phyloP scores from a whole-genome alignment of 1,284 basidiomycete species.

The Phellinidium pouzarii region DNA sequence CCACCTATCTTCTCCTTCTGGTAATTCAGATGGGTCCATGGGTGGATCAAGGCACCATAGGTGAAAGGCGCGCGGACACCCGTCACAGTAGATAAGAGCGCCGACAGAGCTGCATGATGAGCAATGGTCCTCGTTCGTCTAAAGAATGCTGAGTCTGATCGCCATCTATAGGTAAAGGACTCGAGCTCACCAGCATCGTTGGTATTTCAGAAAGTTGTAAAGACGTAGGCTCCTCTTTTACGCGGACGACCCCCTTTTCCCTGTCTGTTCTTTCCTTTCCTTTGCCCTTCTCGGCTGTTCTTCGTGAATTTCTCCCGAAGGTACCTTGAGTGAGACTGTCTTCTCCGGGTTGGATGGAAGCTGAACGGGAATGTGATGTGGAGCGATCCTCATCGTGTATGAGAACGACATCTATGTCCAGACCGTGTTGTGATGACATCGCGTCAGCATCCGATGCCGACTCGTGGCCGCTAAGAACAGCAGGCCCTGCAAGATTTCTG shows the following conservation, averaged over 20 bases:
- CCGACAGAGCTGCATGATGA: slow-evolving; percentile 83
- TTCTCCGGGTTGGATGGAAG: slow-evolving; percentile 9
- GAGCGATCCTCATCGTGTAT: slow-evolving; percentile 12
- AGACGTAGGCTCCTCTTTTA: slow-evolving; percentile 60
- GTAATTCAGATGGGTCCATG: slow-evolving; percentile 79
- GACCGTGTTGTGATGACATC: slow-evolving; percentile 33
- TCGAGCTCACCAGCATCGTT: slow-evolving; percentile 26
- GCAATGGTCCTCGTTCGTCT: slow-evolving; percentile 93
- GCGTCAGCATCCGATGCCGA: slow-evolving; percentile 35
- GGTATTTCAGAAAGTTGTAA: slow-evolving; percentile 24
- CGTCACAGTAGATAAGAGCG: slow-evolving; percentile 89
- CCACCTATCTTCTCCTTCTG: slow-evolving; percentile 83
- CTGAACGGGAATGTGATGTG: slow-evolving; percentile 10
- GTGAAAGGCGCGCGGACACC: slow-evolving; percentile 94
- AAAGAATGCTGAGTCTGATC: slow-evolving; percentile 21
- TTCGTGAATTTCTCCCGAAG: slow-evolving; percentile 31
- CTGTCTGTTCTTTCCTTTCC: slow-evolving; percentile 37
- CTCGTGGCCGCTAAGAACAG: slow-evolving; percentile 31
- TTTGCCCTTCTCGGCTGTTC: slow-evolving; percentile 53
- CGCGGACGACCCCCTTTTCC: slow-evolving; percentile 31
- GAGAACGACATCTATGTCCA: slow-evolving; percentile 32
- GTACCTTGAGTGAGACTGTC: slow-evolving; percentile 23
- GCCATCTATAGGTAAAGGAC: slow-evolving; percentile 7
- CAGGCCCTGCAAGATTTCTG: slow-evolving; percentile 39
- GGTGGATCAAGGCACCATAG: slow-evolving; percentile 95